Conservation (phyloP, 176 grass and related monocot genomes). For the Puya raimondii region DNA sequence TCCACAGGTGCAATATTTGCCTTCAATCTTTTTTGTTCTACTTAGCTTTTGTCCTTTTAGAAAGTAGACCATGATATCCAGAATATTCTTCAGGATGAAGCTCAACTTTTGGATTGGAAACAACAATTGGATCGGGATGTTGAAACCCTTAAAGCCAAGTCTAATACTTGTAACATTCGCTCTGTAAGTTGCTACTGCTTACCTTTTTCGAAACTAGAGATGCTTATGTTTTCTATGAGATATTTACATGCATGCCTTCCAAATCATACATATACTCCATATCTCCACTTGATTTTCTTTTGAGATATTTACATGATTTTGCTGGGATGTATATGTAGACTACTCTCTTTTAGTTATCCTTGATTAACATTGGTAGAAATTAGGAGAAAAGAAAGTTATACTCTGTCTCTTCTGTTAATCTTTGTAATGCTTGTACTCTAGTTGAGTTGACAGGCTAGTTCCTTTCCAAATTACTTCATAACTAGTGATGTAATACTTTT, state of each 20-base stretch:
- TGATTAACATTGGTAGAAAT: no score
- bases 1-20: slow-evolving; percentile 59
- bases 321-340: no score
- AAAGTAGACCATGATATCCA: slow-evolving; percentile 21
- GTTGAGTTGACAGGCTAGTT: not conserved
- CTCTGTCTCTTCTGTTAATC: not conserved
- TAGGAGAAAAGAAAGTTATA: not conserved
- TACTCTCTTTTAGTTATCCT: no score
- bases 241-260: not conserved
- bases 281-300: no score
- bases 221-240: not conserved
- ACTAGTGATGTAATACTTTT: not conserved
- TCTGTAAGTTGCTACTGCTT: slow-evolving; percentile 36
- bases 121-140: slow-evolving; percentile 96
- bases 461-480: not conserved
- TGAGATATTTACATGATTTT: no score
- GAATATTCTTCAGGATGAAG: slow-evolving; percentile 62
- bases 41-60: slow-evolving; percentile 6
- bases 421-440: not conserved
- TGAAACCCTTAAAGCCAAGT: slow-evolving; percentile 98
- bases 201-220: not conserved
- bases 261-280: no score
- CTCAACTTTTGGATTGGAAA: slow-evolving; percentile 89
- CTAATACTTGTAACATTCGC: slow-evolving; percentile 72
- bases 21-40: slow-evolving; percentile 12